These are phyloP conservation scores for Trichoderma gracile DNA, from an alignment of 2,329 filamentous ascomycete genomes.

Conservation along the genomic window DNA sequence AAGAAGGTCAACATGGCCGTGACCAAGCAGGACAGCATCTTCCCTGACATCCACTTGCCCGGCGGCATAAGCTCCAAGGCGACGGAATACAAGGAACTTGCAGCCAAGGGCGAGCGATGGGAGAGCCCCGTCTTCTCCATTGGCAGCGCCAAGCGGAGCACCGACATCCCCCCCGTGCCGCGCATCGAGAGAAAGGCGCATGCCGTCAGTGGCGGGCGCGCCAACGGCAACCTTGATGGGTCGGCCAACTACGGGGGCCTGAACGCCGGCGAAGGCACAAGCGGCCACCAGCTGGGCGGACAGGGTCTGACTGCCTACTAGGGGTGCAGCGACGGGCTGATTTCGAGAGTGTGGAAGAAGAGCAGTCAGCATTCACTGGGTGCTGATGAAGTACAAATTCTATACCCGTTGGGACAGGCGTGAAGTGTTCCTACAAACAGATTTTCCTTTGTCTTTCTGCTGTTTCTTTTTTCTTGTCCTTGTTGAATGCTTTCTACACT, in stretches of 20 bases:
- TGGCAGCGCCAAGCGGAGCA: conserved; percentile 72
- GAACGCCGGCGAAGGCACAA: not conserved
- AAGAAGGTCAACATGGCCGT: conserved; percentile 62
- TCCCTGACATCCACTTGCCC: conserved; percentile 82
- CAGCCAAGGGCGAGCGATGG: conserved; percentile 87
- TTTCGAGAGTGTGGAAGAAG: conserved; percentile 15
- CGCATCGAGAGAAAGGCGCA: conserved; percentile 50
- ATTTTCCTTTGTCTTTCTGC: not conserved
- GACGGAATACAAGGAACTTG: conserved; percentile 87
- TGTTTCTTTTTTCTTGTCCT: not conserved
- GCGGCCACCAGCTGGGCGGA: conserved; percentile 13
- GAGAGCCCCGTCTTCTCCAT: conserved; percentile 92
- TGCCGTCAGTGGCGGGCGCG: conserved; percentile 23
- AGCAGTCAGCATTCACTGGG: conserved; percentile 9
- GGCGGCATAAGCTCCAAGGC: conserved; percentile 86
- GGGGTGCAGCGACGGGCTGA: conserved; percentile 25
- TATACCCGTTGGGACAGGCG: conserved; percentile 29
- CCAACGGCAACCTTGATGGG: conserved; percentile 12
- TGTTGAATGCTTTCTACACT: not conserved
- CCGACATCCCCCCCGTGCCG: conserved; percentile 65
- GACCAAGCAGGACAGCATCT: conserved; percentile 80
- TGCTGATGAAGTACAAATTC: conserved; percentile 13
- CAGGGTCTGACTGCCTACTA: conserved; percentile 29
- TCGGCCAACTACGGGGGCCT: conserved; percentile 22
- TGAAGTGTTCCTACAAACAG: not conserved